A percentile compares a stretch with the other conserved stretches of the same genome.
phyloP scores from a whole-genome alignment of 768 basidiomycete genomes.

The Kwoniella mangroviensis region DNA sequence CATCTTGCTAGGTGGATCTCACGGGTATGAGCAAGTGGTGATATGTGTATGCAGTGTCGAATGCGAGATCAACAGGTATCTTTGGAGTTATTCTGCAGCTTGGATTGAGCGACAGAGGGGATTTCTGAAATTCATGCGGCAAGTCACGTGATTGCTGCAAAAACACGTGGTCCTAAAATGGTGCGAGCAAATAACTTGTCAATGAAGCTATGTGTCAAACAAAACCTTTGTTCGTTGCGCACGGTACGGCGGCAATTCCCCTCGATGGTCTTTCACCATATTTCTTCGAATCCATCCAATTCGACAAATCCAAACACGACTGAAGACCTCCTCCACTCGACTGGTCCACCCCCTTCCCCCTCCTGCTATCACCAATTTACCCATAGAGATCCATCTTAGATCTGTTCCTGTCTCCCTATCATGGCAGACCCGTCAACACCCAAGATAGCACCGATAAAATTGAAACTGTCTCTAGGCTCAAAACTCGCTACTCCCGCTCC shows the following conservation, averaged over 20 bases:
- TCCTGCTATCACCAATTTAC: background rate
- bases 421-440: conserved; percentile 13
- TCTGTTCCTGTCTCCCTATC: background rate
- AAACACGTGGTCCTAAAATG: background rate
- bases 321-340: conserved; percentile 39
- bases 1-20: conserved; percentile 31
- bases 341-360: conserved; percentile 34
- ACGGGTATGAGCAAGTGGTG: background rate
- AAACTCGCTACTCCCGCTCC: conserved; percentile 5
- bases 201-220: background rate
- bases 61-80: background rate
- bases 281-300: no score
- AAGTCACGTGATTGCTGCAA: background rate
- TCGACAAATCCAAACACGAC: background rate
- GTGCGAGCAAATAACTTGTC: background rate
- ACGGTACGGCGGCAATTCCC: conserved; percentile 14
- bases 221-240: background rate
- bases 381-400: background rate
- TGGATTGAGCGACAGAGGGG: no score
- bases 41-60: background rate
- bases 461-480: conserved; percentile 61
- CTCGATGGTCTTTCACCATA: no score
- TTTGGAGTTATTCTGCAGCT: background rate
- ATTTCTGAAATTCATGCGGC: background rate
- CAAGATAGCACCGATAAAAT: conserved; percentile 61